These are phyloP conservation scores for Triticum monococcum DNA, from an alignment of 176 grass and related monocot genomes.

Conservation along the genomic window DNA sequence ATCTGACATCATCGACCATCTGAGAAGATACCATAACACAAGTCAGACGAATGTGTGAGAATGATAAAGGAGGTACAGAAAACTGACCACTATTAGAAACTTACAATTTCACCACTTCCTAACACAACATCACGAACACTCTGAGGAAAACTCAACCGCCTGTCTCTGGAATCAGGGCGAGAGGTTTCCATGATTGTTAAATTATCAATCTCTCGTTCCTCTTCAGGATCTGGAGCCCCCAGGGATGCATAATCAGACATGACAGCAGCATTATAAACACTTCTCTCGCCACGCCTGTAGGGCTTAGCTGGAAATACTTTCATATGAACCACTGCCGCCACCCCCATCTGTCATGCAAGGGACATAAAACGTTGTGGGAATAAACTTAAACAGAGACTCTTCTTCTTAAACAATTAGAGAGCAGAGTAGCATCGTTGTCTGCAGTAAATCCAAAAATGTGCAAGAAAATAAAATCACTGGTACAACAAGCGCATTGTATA, in stretches of 20 bases:
- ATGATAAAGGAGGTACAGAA: conserved; percentile 5
- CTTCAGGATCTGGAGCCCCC: conserved; percentile 90
- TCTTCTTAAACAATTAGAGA: not conserved
- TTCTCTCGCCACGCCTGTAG: conserved; percentile 75
- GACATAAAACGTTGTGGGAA: conserved; percentile 7
- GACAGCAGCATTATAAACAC: conserved; percentile 70
- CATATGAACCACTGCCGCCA: conserved; percentile 87
- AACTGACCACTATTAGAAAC: conserved; percentile 23
- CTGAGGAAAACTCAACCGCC: conserved; percentile 78
- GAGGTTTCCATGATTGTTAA: conserved; percentile 53
- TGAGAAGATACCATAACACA: conserved; percentile 37
- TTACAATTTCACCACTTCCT: conserved; percentile 94
- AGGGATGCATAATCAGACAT: conserved; percentile 96
- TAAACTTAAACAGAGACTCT: conserved; percentile 1
- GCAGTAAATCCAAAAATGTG: not conserved
- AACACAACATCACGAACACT: conserved; percentile 88
- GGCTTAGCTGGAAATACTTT: conserved; percentile 93
- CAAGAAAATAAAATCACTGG: not conserved
- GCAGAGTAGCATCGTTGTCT: not conserved
- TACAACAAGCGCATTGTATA: not conserved
- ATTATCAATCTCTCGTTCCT: conserved; percentile 65
- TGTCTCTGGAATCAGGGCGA: conserved; percentile 58
- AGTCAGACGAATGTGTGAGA: not conserved
- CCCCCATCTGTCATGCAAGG: conserved; percentile 74
- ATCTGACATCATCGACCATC: conserved; percentile 98